These are phyloP conservation scores for Pseudonitzschia multiseries DNA, from an alignment of 108 stramenopile species.

Conservation along the genomic window DNA sequence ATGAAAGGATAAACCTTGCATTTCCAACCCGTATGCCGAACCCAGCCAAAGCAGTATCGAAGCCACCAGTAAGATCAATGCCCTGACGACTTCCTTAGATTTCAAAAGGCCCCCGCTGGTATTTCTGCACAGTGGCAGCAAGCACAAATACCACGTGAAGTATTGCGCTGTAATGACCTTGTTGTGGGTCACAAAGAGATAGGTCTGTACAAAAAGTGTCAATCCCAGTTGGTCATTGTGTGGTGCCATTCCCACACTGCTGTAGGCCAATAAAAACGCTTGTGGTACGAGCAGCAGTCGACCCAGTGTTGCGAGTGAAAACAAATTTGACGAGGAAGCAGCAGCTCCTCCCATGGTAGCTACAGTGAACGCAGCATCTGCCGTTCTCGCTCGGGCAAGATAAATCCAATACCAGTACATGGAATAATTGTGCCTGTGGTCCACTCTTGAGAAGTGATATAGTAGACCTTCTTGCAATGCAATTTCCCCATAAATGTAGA, in stretches of 20 bases:
- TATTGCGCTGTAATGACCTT: conserved; percentile 99
- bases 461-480: conserved; percentile 88
- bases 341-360: neutral
- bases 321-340: neutral
- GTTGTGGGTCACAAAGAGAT: conserved; percentile 96
- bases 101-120: conserved; percentile 31
- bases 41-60: conserved; percentile 69
- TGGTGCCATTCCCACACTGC: conserved; percentile 73
- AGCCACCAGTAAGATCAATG: conserved; percentile 31
- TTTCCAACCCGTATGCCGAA: conserved; percentile 82
- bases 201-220: conserved; percentile 88
- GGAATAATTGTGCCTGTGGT: conserved; percentile 83
- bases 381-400: conserved; percentile 57
- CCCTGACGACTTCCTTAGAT: conserved; percentile 29
- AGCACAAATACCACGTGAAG: conserved; percentile 94
- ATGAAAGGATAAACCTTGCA: conserved; percentile 76
- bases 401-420: conserved; percentile 90
- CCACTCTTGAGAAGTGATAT: conserved; percentile 93
- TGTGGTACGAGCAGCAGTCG: conserved; percentile 78
- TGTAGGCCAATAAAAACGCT: conserved; percentile 62
- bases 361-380: neutral
- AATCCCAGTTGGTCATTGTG: conserved; percentile 58
- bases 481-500: conserved; percentile 63
- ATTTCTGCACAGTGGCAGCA: conserved; percentile 74
- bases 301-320: conserved; percentile 33